Evolutionary conservation across 169 alveolate species (phyloP), one percentile per base, ranked within the genome.

Genomic region (Ichthyophthirius multifiliis): DNA sequence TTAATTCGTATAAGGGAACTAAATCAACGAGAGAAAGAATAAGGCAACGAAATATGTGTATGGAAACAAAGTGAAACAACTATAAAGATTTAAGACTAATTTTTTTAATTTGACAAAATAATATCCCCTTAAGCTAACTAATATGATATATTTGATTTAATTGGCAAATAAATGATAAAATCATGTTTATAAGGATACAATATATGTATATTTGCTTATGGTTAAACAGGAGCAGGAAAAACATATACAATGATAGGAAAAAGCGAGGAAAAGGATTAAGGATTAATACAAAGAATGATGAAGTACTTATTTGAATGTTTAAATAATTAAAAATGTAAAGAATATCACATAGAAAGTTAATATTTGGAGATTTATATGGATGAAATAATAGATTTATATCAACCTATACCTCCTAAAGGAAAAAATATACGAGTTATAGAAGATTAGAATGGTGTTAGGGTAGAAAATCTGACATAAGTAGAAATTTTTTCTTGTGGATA

Each of bases 351-450:
- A 12, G 64, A 86, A 73, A 46, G 83, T 13, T 77, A 89, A 12
- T 94, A 91, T 84, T 84, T 89, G 23, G 96, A 94, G 80, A 94
- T 94, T 37, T 94, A 94, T 71, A 92, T 90, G 71, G 97, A 94
- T 64, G 83, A 91, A 44, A 90, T 94, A 41, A 86, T 81, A 76
- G 97, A 94, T 77, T 71, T 94, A 39, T 75, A 90, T 41, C 74
- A 83, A 43, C 65, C 76, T 41, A n/a, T n/a, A n/a, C n/a, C n/a
- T n/a, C 37, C 76, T 45, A 73, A 74, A 13, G 83, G 63, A 18
- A 45, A 30, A 18, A 84, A 34, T 7, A 20, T 79, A 15, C 32
- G 80, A 1, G 80, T 71, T 73, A 87, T 89, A 5, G 85, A 83
- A 20, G 90, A 89, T 20, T 79, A 84, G 16, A 44, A 46, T 34